Evolutionary conservation across 169 alveolate genomes (phyloP), one percentile per base, ranked within the genome.

Genomic region (Theileria annulata): DNA sequence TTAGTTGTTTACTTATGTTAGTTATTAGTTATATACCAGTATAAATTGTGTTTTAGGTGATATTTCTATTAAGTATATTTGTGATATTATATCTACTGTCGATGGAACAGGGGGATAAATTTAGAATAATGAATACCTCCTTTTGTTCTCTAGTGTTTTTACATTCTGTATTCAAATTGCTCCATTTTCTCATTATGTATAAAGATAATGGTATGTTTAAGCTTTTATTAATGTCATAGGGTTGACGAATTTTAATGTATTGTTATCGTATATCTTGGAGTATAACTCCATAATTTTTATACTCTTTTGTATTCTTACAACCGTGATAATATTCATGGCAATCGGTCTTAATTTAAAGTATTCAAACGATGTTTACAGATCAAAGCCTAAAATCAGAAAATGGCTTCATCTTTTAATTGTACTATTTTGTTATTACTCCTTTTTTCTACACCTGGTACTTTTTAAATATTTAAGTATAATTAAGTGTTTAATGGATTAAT

Each of bases 341-440:
- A 56, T 56, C 8, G 66, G 66, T 0, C 66, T 56, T 21, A 56
- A 56, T 56, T 19, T 56, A 56, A 56, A 56, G 66, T 56, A 56
- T 13, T 56, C 66, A 25, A 64, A 17, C 10, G 35, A 64, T 25
- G 23, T 37, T 8, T 28, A 59, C 48, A 64, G 73, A 37, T 31
- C 56, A 10, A n/a, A 25, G 28, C 8, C 27, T 64, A 64, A 21
- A 8, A 23, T 37, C 37, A 25, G 88, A 37, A 80, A 80, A 59
- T 63, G 69, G 60, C 28, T 80, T 4, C 88, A 80, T 79, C 21
- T 80, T 21, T 48, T 80, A 48, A 49, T 74, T 13, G 42, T 70
- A 23, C 62, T 48, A 42, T 35, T 49, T 51, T 62, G 75, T 21
- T 21, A 25, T 12, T 28, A 58, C 17, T 82, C 84, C 51, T 58